Conservation (phyloP, 805 yeast genomes). For the Dipodascus geniculatus region DNA sequence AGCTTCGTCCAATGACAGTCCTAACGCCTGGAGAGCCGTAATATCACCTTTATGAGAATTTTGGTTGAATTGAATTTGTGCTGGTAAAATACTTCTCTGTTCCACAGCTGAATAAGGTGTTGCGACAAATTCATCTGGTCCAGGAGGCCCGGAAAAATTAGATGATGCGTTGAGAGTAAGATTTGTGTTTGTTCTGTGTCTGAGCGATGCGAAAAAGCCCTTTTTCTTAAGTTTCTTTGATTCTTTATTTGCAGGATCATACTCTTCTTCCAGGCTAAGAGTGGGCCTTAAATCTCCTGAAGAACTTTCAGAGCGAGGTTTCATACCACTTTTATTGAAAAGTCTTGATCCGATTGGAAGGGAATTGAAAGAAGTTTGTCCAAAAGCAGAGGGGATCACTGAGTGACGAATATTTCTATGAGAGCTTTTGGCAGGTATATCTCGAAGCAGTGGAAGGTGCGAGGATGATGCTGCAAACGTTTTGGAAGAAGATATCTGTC, state of each 20-base stretch:
- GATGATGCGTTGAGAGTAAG: background rate
- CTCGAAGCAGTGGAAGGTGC: background rate
- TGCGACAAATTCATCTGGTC: background rate
- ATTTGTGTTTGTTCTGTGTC: background rate
- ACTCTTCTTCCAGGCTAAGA: conserved; percentile 9
- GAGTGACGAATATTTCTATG: background rate
- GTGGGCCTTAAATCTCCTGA: conserved; percentile 7
- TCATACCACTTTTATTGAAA: background rate
- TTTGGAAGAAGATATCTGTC: background rate
- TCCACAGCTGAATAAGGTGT: background rate
- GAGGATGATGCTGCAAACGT: background rate
- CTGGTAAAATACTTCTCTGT: background rate
- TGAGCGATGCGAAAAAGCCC: conserved; percentile 43
- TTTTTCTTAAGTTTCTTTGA: conserved; percentile 40
- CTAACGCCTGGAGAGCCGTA: background rate
- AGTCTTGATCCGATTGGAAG: background rate
- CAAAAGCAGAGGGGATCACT: background rate
- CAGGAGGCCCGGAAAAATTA: background rate
- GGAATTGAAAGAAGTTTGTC: background rate
- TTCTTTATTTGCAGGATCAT: conserved; percentile 25
- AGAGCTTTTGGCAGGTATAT: background rate
- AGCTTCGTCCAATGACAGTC: background rate
- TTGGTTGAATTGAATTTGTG: background rate
- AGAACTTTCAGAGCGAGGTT: conserved; percentile 1
- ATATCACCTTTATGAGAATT: background rate